Base-by-base conservation (phyloP, 768 basidiomycete genomes). In the Gautieria morchelliformis region DNA sequence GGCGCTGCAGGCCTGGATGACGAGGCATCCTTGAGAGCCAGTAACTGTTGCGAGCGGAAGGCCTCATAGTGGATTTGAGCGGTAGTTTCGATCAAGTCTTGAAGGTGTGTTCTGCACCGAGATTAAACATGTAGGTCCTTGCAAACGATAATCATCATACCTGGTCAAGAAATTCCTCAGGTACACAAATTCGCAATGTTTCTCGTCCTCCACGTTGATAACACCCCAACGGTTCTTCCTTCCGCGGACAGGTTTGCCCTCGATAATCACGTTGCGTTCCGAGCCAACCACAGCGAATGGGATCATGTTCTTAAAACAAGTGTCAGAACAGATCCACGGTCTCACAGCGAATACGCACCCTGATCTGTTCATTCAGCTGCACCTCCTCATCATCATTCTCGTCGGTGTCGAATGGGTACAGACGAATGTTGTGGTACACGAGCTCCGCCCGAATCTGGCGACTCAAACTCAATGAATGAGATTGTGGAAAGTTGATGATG, bases 31-130 rank as follows among this genome's bases (percentile, higher is more conserved):
- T 98, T 98, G 66, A 98, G 82, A 14, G 95, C 95, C 48, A 97
- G 78, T 63, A 98, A 73, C 75, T 99, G 95, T 76, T 97, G 97
- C 64, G 93, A 95, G 62, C 95, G 85, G 92, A 99, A 99, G 9
- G 94, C 93, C 77, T 99, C 95, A 70, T 98, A 99, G 74, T 99
- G 95, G 70, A 95, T 96, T 72, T 94, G 90, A 11, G 96, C 93
- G 10, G 96, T 98, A 56, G 95, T 96, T 78, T 99, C 95, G 69
- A 99, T 99, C 69, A 99, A 75, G 68, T 98, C 95, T 71, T 99
- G 95, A 67, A 99, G 72, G 74, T 99, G 96, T 32, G 95, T 95
- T 73, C 94, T 89, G 59, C 48, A 45, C 8, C 17, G 6, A 17
- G 9, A 33, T 37, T 50, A 32, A 39, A 27, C 30, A n/a, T 14